phyloP scores from a whole-genome alignment of 2,329 filamentous ascomycete species.

The Stemphylium beticola region DNA sequence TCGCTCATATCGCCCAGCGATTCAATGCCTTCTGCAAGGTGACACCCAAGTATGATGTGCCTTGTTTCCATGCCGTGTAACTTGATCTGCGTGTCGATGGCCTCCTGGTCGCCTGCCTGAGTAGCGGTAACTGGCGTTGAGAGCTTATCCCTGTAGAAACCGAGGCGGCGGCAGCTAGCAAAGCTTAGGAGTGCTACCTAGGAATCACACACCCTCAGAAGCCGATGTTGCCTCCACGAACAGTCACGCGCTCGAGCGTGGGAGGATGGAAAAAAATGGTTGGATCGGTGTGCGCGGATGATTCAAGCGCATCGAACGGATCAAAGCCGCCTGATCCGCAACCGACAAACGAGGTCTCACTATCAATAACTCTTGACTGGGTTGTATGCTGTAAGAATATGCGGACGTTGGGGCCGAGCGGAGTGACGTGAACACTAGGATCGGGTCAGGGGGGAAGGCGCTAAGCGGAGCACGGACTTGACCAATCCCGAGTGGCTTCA shows the following conservation, averaged over 20 bases:
- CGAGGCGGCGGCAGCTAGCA: slow-evolving; percentile 4
- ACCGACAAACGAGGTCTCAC: slow-evolving; percentile 8
- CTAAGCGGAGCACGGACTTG: slow-evolving; percentile 14
- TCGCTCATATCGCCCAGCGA: not conserved
- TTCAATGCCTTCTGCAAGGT: slow-evolving; percentile 13
- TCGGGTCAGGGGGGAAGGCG: slow-evolving; percentile 16
- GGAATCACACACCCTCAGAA: not conserved
- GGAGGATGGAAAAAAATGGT: slow-evolving; percentile 1
- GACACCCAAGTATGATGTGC: slow-evolving; percentile 2
- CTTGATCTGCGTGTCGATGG: not conserved
- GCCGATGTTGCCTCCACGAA: not conserved
- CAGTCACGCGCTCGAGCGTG: slow-evolving; percentile 2
- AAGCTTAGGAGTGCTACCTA: not conserved
- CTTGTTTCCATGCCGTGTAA: slow-evolving; percentile 14
- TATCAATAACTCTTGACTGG: slow-evolving; percentile 3
- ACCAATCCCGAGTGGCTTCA: slow-evolving; percentile 22
- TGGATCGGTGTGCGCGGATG: slow-evolving; percentile 13
- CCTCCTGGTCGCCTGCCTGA: not conserved
- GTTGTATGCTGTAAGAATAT: slow-evolving; percentile 14
- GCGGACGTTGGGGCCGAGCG: slow-evolving; percentile 20
- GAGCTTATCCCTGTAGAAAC: not conserved
- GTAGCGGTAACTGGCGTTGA: not conserved
- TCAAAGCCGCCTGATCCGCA: not conserved
- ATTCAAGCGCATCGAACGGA: slow-evolving; percentile 7
- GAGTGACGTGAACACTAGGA: slow-evolving; percentile 23